Evolutionary conservation across 768 basidiomycete species (phyloP).

Genomic region (Trametes punicea): DNA sequence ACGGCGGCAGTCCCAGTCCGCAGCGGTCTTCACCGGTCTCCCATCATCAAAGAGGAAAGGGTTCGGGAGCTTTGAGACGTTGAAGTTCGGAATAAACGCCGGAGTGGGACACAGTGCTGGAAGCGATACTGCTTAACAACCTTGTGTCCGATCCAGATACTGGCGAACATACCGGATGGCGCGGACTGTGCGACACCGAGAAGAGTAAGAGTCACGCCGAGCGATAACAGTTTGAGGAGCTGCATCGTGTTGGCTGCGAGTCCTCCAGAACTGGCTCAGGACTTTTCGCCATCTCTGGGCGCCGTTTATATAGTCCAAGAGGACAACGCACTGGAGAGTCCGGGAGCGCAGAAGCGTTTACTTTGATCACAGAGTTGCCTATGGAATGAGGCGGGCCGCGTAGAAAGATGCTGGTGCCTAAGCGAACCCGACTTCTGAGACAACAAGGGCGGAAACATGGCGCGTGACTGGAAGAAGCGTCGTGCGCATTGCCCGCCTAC

Average conservation of each 20-base stretch:
- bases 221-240: conserved; percentile 12
- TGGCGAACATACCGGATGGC: neutral
- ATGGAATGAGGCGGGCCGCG: conserved; percentile 5
- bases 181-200: conserved; percentile 2
- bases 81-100: conserved; percentile 26
- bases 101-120: conserved; percentile 20
- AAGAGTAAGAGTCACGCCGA: conserved; percentile 15
- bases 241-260: conserved; percentile 8
- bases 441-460: neutral
- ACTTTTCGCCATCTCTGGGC: neutral
- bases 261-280: neutral
- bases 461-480: conserved; percentile 3
- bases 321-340: neutral
- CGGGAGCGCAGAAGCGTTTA: neutral
- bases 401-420: neutral
- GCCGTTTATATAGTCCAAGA: neutral
- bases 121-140: no score
- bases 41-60: conserved; percentile 53
- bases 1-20: conserved; percentile 52
- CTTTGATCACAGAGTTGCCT: conserved; percentile 6
- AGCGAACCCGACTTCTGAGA: neutral
- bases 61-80: conserved; percentile 45
- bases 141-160: no score
- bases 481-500: no score
- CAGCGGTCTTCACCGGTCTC: conserved; percentile 38